A percentile compares a stretch with the other conserved stretches of the same genome.
Conservation (phyloP, 1,284 basidiomycete species). For the Ceratobasidium sp. region DNA sequence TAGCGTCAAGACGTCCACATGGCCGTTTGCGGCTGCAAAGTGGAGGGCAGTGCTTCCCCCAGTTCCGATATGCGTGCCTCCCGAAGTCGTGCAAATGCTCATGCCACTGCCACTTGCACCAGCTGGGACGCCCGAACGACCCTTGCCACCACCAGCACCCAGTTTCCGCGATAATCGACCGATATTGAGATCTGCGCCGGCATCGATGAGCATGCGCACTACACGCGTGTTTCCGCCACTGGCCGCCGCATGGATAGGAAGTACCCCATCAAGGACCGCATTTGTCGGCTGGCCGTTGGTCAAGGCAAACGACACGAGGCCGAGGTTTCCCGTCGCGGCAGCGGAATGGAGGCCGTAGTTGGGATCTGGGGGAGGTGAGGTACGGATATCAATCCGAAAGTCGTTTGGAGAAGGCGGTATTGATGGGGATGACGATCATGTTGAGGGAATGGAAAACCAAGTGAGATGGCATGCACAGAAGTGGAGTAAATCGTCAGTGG, state of each 20-base stretch:
- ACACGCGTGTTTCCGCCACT: slow-evolving; percentile 86
- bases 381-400: neutral
- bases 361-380: slow-evolving; percentile 62
- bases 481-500: neutral
- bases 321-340: slow-evolving; percentile 85
- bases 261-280: slow-evolving; percentile 87
- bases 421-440: neutral
- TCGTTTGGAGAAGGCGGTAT: slow-evolving; percentile 8
- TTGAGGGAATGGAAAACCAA: neutral
- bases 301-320: slow-evolving; percentile 85
- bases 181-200: slow-evolving; percentile 90
- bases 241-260: slow-evolving; percentile 89
- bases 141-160: slow-evolving; percentile 22
- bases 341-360: slow-evolving; percentile 90
- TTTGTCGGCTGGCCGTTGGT: slow-evolving; percentile 94
- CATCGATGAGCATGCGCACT: slow-evolving; percentile 83
- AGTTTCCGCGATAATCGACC: slow-evolving; percentile 46
- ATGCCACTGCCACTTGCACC: slow-evolving; percentile 36
- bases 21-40: slow-evolving; percentile 91
- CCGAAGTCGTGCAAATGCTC: slow-evolving; percentile 20
- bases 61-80: slow-evolving; percentile 29
- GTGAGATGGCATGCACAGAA: slow-evolving; percentile 11
- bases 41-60: slow-evolving; percentile 75
- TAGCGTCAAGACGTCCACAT: slow-evolving; percentile 72
- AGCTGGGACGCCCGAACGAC: neutral